A percentile compares a stretch with the other conserved stretches of the same genome.
phyloP scores from a whole-genome alignment of 805 yeast genomes.

The Kazachstania viticola region DNA sequence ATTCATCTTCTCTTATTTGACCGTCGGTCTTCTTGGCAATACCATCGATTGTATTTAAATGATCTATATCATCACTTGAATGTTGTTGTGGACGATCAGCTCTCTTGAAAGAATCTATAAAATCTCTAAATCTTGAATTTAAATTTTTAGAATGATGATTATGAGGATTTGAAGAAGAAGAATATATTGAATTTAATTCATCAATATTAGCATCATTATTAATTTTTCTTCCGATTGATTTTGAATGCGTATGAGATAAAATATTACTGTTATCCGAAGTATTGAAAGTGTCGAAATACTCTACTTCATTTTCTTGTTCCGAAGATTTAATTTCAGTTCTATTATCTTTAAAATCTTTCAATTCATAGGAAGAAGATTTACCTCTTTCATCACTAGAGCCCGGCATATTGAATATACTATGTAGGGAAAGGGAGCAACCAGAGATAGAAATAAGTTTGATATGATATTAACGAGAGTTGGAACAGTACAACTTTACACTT shows the following conservation, averaged over 20 bases:
- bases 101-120: slow-evolving; percentile 14
- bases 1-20: slow-evolving; percentile 3
- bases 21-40: background rate
- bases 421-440: too few relatives aligned
- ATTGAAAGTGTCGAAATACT: slow-evolving; percentile 11
- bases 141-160: too few relatives aligned
- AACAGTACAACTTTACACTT: too few relatives aligned
- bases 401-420: too few relatives aligned
- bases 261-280: too few relatives aligned
- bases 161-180: background rate
- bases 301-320: slow-evolving; percentile 18
- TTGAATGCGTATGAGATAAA: too few relatives aligned
- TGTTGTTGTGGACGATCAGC: slow-evolving; percentile 7
- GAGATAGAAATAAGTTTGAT: too few relatives aligned
- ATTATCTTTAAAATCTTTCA: slow-evolving; percentile 5
- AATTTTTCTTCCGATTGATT: too few relatives aligned
- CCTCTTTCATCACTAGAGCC: slow-evolving; percentile 2
- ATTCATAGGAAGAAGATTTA: slow-evolving; percentile 4
- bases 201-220: slow-evolving; percentile 1
- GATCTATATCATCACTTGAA: slow-evolving; percentile 2
- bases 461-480: too few relatives aligned
- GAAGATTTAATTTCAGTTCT: slow-evolving; percentile 6
- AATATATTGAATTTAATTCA: too few relatives aligned
- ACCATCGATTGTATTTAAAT: background rate
- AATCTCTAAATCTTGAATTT: slow-evolving; percentile 3